These are phyloP conservation scores for Penicillium tannophilum DNA, from an alignment of 495 filamentous ascomycete genomes.

Conservation along the genomic window DNA sequence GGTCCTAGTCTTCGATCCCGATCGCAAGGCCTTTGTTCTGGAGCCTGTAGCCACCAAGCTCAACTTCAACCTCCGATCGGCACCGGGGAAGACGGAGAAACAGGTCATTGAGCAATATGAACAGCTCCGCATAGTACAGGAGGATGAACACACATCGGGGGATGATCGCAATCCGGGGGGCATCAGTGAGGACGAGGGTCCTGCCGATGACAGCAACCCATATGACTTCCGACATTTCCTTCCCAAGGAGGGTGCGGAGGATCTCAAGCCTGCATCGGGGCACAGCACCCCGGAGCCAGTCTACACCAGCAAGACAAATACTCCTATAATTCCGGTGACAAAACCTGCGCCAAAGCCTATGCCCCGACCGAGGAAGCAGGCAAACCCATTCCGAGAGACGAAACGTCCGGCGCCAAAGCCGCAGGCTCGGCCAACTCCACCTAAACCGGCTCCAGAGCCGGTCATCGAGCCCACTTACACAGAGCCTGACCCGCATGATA, in stretches of 20 bases:
- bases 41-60: constrained; percentile 53
- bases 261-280: constrained; percentile 38
- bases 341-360: constrained; percentile 34
- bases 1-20: constrained; percentile 55
- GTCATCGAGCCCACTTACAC: constrained; percentile 18
- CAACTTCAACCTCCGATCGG: constrained; percentile 59
- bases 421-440: constrained; percentile 16
- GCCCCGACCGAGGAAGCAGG: constrained; percentile 34
- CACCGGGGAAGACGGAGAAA: constrained; percentile 48
- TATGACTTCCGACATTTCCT: constrained; percentile 64
- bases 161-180: constrained; percentile 45
- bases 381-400: constrained; percentile 41
- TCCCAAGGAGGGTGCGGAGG: constrained; percentile 38
- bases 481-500: constrained; percentile 23
- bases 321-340: constrained; percentile 31
- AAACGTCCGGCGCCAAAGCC: constrained; percentile 23
- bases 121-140: constrained; percentile 46
- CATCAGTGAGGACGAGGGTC: constrained; percentile 44
- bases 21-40: constrained; percentile 51
- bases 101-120: constrained; percentile 48
- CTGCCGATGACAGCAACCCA: constrained; percentile 55
- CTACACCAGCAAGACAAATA: constrained; percentile 36
- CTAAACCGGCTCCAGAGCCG: constrained; percentile 14
- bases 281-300: constrained; percentile 43
- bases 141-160: constrained; percentile 41